Evolutionary conservation across 257 asterid species (phyloP), one percentile per base, ranked within the genome.

Genomic region (Nicotiana sylvestris): DNA sequence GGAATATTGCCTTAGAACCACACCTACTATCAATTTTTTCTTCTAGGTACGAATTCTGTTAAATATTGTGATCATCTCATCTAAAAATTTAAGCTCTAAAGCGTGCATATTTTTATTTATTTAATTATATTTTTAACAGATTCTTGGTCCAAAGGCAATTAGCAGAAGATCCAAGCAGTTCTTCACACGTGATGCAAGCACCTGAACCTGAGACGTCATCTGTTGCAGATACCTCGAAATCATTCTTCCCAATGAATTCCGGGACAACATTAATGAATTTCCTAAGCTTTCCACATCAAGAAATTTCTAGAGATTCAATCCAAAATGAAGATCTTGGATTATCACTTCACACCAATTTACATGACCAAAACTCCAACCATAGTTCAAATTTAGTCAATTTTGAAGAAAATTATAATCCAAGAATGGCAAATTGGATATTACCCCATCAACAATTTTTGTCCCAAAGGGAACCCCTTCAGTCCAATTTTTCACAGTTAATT

Each of bases 401-500:
- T 61, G 66, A 9, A 21, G 15, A 16, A 61, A 60, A 27, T 60
- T 60, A 60, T 58, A 18, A 58, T 61, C 2, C 66, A 61, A 61
- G 32, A 61, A 61, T 61, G 27, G 32, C 32, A 61, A 61, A 61
- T 9, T 61, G 66, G 66, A 61, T 61, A n/a, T 0, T 60, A 61
- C 81, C 87, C 88, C 43, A 65, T 21, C 72, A 66, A 56, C 98
- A 91, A 87, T 78, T 89, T 46, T 86, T 87, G 81, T 77, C 94
- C 85, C 99, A 92, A 7, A 21, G 66, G 33, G 98, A 97, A 95
- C 94, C 99, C 99, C 98, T 94, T 95, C 98, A 95, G 98, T 94
- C 99, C 98, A 95, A 93, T 95, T 88, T 86, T 89, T 81, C 98
- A 86, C 94, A 97, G 89, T 94, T 97, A 80, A 18, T 90, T 91